Conservation (phyloP, 306 rosid genomes). For the Cicer yamashitae region DNA sequence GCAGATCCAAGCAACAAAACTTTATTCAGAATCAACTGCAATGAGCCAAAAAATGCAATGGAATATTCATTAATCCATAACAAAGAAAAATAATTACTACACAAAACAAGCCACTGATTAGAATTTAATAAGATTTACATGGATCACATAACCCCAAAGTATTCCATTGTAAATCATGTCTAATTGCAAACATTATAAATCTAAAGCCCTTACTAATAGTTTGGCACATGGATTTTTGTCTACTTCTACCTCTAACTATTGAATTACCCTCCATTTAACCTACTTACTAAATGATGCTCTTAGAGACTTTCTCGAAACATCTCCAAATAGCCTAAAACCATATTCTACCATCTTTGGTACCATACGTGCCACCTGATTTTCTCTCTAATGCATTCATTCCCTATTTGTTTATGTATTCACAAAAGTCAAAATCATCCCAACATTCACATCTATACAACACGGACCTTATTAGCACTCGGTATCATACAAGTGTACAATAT, state of each 20-base stretch:
- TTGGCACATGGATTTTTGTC: neutral
- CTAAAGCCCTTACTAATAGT: neutral
- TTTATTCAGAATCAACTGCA: constrained; percentile 80
- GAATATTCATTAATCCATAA: constrained; percentile 12
- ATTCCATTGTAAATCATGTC: neutral
- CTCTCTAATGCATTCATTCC: constrained; percentile 6
- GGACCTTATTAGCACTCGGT: neutral
- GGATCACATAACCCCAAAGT: neutral
- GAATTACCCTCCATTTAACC: neutral
- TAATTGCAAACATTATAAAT: neutral
- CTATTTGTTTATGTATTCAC: neutral
- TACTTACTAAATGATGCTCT: neutral
- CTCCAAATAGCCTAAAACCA: neutral
- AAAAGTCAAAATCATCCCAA: neutral
- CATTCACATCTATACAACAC: neutral
- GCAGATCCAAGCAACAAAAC: constrained; percentile 84
- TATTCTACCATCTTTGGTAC: neutral
- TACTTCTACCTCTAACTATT: neutral
- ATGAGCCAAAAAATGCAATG: constrained; percentile 34
- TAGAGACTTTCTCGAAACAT: constrained; percentile 1
- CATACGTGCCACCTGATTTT: neutral
- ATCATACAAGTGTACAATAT: neutral
- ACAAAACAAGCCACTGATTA: constrained; percentile 17
- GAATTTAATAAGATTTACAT: constrained; percentile 6
- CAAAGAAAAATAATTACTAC: constrained; percentile 7